Conservation (phyloP, 805 yeast genomes). For the Candida succiphila region DNA sequence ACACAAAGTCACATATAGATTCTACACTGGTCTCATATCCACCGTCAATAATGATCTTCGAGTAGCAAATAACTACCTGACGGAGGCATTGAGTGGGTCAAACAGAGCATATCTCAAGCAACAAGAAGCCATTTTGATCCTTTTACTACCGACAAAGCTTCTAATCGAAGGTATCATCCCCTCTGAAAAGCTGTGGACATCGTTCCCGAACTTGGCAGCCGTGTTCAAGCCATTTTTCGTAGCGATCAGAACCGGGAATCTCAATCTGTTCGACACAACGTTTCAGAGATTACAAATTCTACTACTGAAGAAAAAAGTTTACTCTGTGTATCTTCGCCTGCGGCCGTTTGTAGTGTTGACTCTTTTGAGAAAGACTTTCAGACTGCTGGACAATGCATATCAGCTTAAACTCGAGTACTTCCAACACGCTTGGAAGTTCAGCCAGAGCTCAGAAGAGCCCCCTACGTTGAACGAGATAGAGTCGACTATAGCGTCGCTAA, state of each 20-base stretch:
- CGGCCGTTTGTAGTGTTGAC: conserved; percentile 39
- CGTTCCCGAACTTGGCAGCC: conserved; percentile 29
- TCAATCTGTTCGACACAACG: conserved; percentile 37
- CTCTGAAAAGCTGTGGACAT: conserved; percentile 24
- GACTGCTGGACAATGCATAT: conserved; percentile 21
- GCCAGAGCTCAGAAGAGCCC: conserved; percentile 6
- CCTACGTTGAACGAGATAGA: conserved; percentile 47
- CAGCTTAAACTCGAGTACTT: conserved; percentile 8
- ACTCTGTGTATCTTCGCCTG: conserved; percentile 45
- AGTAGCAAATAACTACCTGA: conserved; percentile 40
- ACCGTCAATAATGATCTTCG: conserved; percentile 55
- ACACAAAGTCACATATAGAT: conserved; percentile 52
- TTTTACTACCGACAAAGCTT: conserved; percentile 57
- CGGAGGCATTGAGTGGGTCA: conserved; percentile 34
- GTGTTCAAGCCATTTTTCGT: conserved; percentile 38
- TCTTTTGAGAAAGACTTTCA: conserved; percentile 34
- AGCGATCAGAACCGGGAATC: conserved; percentile 45
- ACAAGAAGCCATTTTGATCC: conserved; percentile 38
- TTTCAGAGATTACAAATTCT: conserved; percentile 35
- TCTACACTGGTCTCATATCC: conserved; percentile 58
- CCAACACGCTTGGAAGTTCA: conserved; percentile 3
- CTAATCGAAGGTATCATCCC: conserved; percentile 41
- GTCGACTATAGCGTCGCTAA: conserved; percentile 57
- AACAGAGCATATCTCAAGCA: conserved; percentile 19
- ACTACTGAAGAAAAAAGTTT: conserved; percentile 50